Conservation (phyloP, 768 basidiomycete species). For the Mycena metata region DNA sequence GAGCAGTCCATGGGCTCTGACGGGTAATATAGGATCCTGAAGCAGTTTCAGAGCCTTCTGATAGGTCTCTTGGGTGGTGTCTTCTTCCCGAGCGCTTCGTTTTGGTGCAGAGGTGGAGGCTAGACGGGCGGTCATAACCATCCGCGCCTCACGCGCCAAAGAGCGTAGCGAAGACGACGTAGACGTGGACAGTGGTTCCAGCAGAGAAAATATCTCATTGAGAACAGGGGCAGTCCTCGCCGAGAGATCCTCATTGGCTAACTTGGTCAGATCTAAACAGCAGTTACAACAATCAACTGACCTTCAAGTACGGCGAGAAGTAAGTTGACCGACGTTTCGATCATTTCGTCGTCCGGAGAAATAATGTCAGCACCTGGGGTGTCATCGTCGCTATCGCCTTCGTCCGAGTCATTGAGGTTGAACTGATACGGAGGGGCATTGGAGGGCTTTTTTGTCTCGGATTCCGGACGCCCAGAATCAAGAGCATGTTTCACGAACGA, state of each 20-base stretch:
- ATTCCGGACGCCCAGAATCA: conserved; percentile 52
- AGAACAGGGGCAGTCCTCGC: conserved; percentile 73
- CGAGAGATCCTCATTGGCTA: conserved; percentile 72
- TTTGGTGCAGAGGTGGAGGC: conserved; percentile 66
- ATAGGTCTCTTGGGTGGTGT: conserved; percentile 75
- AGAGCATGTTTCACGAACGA: conserved; percentile 87
- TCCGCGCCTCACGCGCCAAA: conserved; percentile 81
- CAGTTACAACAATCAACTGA: conserved; percentile 44
- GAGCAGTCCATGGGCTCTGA: conserved; percentile 92
- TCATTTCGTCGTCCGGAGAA: conserved; percentile 72
- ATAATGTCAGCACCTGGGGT: conserved; percentile 55
- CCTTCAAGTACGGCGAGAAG: conserved; percentile 91
- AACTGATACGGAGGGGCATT: conserved; percentile 44
- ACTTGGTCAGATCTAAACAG: background rate
- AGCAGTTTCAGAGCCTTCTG: conserved; percentile 90
- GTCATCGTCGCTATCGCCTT: conserved; percentile 71
- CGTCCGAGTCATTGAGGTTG: conserved; percentile 55
- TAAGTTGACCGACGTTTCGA: conserved; percentile 82
- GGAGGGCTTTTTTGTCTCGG: conserved; percentile 30
- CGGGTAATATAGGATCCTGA: conserved; percentile 93
- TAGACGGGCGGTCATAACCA: conserved; percentile 86
- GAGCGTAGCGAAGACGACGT: conserved; percentile 62
- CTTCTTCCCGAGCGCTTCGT: conserved; percentile 49
- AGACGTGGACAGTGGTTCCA: conserved; percentile 69
- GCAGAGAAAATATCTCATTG: conserved; percentile 75